Conservation (phyloP, 352 stramenopile genomes). For the Globisporangium paroecandrum region DNA sequence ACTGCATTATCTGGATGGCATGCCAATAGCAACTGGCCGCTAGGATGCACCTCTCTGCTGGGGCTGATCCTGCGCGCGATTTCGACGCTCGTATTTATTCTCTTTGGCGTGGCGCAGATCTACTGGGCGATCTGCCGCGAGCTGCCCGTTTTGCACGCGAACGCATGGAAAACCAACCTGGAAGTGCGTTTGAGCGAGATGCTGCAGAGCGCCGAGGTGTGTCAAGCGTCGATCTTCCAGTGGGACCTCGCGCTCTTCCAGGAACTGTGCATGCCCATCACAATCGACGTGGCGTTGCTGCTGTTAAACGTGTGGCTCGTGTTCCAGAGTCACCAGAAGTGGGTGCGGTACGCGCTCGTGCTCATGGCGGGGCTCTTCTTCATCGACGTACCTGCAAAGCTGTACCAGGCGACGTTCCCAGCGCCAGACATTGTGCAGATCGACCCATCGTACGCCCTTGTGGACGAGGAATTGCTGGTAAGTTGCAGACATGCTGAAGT, state of each 20-base stretch:
- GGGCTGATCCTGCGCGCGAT: slow-evolving; percentile 44
- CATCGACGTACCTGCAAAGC: slow-evolving; percentile 39
- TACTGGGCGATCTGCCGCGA: slow-evolving; percentile 68
- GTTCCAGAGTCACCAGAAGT: slow-evolving; percentile 51
- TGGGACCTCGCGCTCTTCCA: slow-evolving; percentile 44
- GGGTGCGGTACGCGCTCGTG: slow-evolving; percentile 48
- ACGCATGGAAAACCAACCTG: slow-evolving; percentile 34
- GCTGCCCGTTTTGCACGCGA: slow-evolving; percentile 39
- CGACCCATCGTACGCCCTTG: slow-evolving; percentile 64
- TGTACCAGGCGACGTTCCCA: slow-evolving; percentile 57
- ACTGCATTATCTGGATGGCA: background rate
- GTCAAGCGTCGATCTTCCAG: slow-evolving; percentile 38
- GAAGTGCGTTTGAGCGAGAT: slow-evolving; percentile 39
- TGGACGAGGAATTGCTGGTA: slow-evolving; percentile 72
- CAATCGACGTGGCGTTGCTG: slow-evolving; percentile 44
- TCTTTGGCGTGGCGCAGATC: slow-evolving; percentile 40
- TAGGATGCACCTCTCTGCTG: slow-evolving; percentile 54
- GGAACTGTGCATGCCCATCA: slow-evolving; percentile 54
- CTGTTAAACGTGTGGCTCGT: slow-evolving; percentile 40
- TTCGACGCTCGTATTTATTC: slow-evolving; percentile 42
- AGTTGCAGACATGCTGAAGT: background rate
- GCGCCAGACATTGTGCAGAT: slow-evolving; percentile 49
- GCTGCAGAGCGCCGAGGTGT: slow-evolving; percentile 30
- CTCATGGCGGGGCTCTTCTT: slow-evolving; percentile 40
- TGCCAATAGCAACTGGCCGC: slow-evolving; percentile 56